phyloP scores from a whole-genome alignment of 2,329 filamentous ascomycete species.

The Diaporthe nobilis region DNA sequence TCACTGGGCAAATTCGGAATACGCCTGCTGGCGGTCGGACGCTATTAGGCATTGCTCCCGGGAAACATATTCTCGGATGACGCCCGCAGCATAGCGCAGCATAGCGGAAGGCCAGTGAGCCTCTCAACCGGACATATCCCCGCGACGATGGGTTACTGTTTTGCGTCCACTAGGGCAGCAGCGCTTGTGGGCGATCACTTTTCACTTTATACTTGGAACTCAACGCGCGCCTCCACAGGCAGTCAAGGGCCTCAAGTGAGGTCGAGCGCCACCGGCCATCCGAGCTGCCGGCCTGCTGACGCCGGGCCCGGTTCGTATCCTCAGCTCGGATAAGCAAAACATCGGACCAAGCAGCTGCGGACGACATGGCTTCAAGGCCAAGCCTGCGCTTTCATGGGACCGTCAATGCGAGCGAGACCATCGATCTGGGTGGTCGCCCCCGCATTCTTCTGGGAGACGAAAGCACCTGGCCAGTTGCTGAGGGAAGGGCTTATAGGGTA shows the following conservation, averaged over 20 bases:
- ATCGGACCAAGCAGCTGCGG: conserved; percentile 23
- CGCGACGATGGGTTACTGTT: not conserved
- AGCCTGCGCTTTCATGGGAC: not conserved
- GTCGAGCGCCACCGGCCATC: conserved; percentile 24
- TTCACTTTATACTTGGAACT: not conserved
- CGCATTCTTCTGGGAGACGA: not conserved
- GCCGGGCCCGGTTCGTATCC: conserved; percentile 25
- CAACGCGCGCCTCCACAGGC: not conserved
- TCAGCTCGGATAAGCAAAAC: conserved; percentile 9
- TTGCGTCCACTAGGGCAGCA: not conserved
- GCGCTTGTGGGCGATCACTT: not conserved
- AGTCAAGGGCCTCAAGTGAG: conserved; percentile 1
- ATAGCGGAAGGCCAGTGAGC: not conserved
- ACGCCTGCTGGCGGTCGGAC: conserved; percentile 12
- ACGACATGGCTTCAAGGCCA: not conserved
- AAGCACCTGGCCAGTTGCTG: not conserved
- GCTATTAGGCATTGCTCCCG: not conserved
- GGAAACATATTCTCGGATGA: conserved; percentile 17
- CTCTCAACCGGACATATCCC: not conserved
- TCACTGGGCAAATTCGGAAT: not conserved
- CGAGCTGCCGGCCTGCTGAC: conserved; percentile 19
- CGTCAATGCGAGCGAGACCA: not conserved
- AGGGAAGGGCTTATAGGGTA: not conserved
- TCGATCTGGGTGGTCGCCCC: not conserved
- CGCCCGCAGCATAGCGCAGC: conserved; percentile 9